Percentiles rank a stretch among this genome's conserved stretches.
Conservation (phyloP, 1,139 yeast genomes). For the Geotrichum cucujoidarum region DNA sequence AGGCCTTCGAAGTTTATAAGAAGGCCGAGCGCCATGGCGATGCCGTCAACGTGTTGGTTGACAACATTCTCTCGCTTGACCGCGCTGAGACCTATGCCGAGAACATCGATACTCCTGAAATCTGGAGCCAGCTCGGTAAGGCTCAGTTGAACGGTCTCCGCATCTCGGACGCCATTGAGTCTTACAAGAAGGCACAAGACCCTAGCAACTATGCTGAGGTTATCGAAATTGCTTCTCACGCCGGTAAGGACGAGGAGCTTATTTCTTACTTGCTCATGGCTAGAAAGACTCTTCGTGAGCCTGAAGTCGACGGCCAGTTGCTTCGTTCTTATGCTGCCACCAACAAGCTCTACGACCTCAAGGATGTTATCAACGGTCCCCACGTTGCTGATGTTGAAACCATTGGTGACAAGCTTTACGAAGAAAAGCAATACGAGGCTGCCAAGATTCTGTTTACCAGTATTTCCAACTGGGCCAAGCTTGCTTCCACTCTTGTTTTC, state of each 20-base stretch:
- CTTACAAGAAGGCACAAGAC: constrained; percentile 79
- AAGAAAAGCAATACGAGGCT: constrained; percentile 78
- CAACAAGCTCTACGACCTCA: constrained; percentile 73
- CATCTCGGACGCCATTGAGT: constrained; percentile 83
- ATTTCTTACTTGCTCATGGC: constrained; percentile 87
- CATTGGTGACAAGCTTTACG: constrained; percentile 89
- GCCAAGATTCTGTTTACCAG: constrained; percentile 84
- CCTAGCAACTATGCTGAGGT: constrained; percentile 88
- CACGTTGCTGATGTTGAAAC: constrained; percentile 89
- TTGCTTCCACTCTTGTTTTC: constrained; percentile 92
- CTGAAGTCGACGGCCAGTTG: constrained; percentile 86
- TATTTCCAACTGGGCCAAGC: constrained; percentile 88
- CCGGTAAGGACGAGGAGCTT: constrained; percentile 93
- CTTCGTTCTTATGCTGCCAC: constrained; percentile 82
- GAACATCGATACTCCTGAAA: constrained; percentile 77
- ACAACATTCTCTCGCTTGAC: constrained; percentile 87
- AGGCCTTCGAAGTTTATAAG: constrained; percentile 89
- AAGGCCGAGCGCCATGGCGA: constrained; percentile 72
- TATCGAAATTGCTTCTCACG: constrained; percentile 91
- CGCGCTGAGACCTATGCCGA: constrained; percentile 94
- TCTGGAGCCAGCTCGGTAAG: constrained; percentile 94
- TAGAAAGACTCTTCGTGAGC: constrained; percentile 87
- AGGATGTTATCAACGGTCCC: constrained; percentile 73
- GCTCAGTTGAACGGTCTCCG: constrained; percentile 95
- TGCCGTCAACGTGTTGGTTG: constrained; percentile 87